Base-by-base conservation (phyloP, 371 early-diverging fungal genomes). In the Mortierella sp. region DNA sequence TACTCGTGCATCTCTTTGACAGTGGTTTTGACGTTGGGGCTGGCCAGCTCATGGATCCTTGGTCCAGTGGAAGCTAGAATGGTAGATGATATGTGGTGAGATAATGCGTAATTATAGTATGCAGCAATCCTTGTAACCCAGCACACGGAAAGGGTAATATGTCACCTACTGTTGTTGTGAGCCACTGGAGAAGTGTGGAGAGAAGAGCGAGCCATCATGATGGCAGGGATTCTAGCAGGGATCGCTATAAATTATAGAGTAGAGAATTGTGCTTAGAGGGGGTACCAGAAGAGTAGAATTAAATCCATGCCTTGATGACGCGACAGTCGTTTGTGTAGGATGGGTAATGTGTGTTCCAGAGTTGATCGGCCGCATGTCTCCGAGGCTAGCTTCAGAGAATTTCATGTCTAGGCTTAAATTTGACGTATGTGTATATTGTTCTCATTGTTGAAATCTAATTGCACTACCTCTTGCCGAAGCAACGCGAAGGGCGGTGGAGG, bases 1-100 rank as follows among this genome's bases (percentile, higher is more conserved):
- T 91, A 97, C 83, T 93, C 93, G 78, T 96, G 94, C 64, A 83
- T 88, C 47, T 60, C 62, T 62, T 74, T 82, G 57, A 77, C 77
- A 59, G 76, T 82, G 9, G 83, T 76, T 65, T 70, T 76, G 74
- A 77, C 29, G 67, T 51, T 65, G 59, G 78, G 75, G 43, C 72
- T 57, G 42, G 81, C 81, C 45, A 31, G 29, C 66, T 81, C 81
- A 34, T 75, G 72, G 51, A 81, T 81, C 72, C 81, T 81, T 61
- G 81, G 81, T 70, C 75, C 80, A 53, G 68, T 58, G 26, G 72
- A 47, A 7, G 64, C 75, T 75, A 68, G 15, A 31, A 43, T 22
- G 10, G 19, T 22, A n/a, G 34, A 22, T 32, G n/a, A 57, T 17
- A 32, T 34, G 12, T 42, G 22, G 37, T 42, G 23, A 37, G 60